phyloP scores from a whole-genome alignment of 371 early-diverging fungal genomes.

The Dentiscutata heterogama region DNA sequence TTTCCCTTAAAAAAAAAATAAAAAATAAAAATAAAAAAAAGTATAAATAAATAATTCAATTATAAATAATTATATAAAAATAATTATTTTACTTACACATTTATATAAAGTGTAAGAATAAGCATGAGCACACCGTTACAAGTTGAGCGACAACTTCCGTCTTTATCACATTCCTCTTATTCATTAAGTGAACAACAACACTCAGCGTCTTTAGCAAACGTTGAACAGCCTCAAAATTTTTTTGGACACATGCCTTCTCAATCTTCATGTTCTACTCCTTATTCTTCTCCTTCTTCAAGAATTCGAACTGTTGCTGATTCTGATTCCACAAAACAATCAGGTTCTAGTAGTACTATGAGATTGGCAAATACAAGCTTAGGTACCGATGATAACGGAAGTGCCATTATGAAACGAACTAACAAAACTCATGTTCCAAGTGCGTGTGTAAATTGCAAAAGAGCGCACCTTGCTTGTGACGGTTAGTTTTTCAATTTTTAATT shows the following conservation, averaged over 20 bases:
- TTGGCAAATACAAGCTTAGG: not conserved
- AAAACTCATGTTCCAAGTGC: slow-evolving; percentile 60
- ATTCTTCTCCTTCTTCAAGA: slow-evolving; percentile 3
- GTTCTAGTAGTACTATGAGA: not conserved
- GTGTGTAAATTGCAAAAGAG: slow-evolving; percentile 74
- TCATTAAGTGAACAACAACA: not conserved
- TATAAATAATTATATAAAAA: not conserved
- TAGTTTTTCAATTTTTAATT: slow-evolving; percentile 1
- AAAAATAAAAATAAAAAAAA: not conserved
- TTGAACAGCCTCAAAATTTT: not conserved
- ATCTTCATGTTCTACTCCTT: not conserved
- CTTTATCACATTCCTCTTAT: not conserved
- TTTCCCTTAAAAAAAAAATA: not conserved
- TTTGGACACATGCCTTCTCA: not conserved
- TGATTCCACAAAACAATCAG: not conserved
- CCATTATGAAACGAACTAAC: slow-evolving; percentile 44
- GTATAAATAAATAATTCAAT: not conserved
- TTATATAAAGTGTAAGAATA: not conserved
- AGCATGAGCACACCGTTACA: not conserved
- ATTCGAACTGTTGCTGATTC: not conserved
- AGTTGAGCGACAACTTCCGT: not conserved
- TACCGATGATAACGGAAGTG: slow-evolving; percentile 5
- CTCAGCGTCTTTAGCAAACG: not conserved
- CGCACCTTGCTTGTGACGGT: slow-evolving; percentile 77
- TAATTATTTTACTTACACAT: not conserved